A percentile compares a stretch with the other conserved stretches of the same genome.
phyloP scores from a whole-genome alignment of 164 flowering plant genomes.

The Akebia trifoliata region DNA sequence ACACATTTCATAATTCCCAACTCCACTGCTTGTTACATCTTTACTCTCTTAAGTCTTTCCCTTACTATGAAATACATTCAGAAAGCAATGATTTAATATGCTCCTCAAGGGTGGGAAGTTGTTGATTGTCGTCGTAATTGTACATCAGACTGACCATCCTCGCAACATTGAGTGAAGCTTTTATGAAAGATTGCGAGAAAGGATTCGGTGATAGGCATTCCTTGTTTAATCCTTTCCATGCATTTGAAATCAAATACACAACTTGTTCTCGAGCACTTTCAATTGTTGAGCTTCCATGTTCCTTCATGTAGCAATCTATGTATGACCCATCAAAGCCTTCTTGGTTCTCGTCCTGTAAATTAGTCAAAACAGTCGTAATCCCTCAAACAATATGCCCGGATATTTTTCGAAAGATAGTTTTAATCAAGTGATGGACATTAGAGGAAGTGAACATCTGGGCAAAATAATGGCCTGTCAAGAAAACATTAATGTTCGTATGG shows the following conservation, averaged over 20 bases:
- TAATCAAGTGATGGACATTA: too few species aligned
- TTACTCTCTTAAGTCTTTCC: too few species aligned
- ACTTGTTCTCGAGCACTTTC: conserved; percentile 26
- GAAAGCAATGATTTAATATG: conserved; percentile 21
- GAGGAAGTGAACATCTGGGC: too few species aligned
- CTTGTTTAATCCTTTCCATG: conserved; percentile 39
- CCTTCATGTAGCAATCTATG: conserved; percentile 32
- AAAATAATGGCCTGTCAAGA: too few species aligned
- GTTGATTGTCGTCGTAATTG: conserved; percentile 29
- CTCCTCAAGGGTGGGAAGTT: conserved; percentile 30
- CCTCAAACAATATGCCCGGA: too few species aligned
- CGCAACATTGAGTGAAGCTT: conserved; percentile 32
- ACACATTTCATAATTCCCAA: too few species aligned
- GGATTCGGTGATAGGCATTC: conserved; percentile 25
- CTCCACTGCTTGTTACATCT: too few species aligned
- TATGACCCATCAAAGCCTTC: conserved; percentile 46
- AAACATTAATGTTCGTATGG: too few species aligned
- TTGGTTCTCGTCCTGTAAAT: conserved; percentile 22
- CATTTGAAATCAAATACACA: conserved; percentile 23
- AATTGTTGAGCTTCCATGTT: conserved; percentile 13
- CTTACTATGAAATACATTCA: too few species aligned
- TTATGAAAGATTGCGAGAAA: conserved; percentile 22
- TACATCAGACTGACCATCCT: conserved; percentile 38
- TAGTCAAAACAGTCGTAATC: too few species aligned
- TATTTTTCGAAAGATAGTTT: too few species aligned